A percentile compares a stretch with the other conserved stretches of the same genome.
Conservation (phyloP, 371 early-diverging fungal species). For the Mucor ambiguus region DNA sequence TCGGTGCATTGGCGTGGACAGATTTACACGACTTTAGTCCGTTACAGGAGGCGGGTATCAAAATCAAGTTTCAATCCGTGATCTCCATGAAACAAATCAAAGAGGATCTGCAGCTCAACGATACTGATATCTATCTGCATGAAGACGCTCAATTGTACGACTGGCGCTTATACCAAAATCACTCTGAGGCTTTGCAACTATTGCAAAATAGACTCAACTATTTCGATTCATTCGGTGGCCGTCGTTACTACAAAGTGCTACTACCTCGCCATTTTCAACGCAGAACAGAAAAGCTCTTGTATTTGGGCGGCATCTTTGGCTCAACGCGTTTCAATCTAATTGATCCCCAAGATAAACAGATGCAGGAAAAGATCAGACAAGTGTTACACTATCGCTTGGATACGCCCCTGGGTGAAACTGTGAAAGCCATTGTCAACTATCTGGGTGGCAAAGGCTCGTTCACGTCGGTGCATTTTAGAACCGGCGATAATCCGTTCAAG, state of each 20-base stretch:
- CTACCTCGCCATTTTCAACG: slow-evolving; percentile 26
- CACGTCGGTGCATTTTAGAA: slow-evolving; percentile 45
- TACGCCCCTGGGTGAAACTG: slow-evolving; percentile 38
- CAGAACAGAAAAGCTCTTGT: slow-evolving; percentile 33
- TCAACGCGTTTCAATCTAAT: slow-evolving; percentile 36
- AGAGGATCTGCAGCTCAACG: slow-evolving; percentile 22
- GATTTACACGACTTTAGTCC: slow-evolving; percentile 33
- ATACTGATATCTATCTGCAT: slow-evolving; percentile 34
- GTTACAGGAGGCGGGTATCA: slow-evolving; percentile 13
- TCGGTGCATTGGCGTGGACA: slow-evolving; percentile 41
- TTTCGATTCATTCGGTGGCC: slow-evolving; percentile 42
- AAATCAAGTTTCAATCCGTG: slow-evolving; percentile 24
- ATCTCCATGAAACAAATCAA: slow-evolving; percentile 28
- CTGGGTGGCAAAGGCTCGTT: slow-evolving; percentile 35
- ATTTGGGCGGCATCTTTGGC: slow-evolving; percentile 46
- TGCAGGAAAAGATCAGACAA: slow-evolving; percentile 25
- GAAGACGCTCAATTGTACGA: slow-evolving; percentile 47
- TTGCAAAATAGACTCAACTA: slow-evolving; percentile 27
- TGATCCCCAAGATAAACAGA: slow-evolving; percentile 23
- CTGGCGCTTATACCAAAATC: slow-evolving; percentile 47
- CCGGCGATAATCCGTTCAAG: slow-evolving; percentile 37
- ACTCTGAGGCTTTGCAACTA: slow-evolving; percentile 16
- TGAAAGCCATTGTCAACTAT: slow-evolving; percentile 31
- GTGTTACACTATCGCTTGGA: slow-evolving; percentile 39
- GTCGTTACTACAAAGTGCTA: slow-evolving; percentile 36